Percentiles rank a stretch among this genome's conserved stretches.
Conservation (phyloP, 306 rosid genomes). For the Castanea sativa region DNA sequence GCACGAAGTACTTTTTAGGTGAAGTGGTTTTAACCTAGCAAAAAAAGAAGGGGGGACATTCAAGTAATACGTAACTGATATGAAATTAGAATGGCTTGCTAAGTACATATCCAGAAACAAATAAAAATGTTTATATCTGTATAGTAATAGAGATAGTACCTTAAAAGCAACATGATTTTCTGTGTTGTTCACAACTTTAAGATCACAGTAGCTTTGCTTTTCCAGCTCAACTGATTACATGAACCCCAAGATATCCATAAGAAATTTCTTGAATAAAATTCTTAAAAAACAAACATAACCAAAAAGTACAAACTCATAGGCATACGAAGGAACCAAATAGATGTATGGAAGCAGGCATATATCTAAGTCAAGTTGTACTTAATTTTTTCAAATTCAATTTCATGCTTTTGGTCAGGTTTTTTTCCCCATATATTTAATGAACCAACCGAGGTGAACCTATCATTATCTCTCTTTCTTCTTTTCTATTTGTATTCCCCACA, state of each 20-base stretch:
- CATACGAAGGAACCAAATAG: background rate
- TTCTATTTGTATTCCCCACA: background rate
- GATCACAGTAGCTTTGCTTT: slow-evolving; percentile 83
- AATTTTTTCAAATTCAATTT: background rate
- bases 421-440: background rate
- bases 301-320: background rate
- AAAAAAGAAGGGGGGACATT: slow-evolving; percentile 7
- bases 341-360: background rate
- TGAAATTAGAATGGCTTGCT: background rate
- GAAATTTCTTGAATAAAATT: background rate
- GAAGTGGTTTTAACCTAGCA: slow-evolving; percentile 98
- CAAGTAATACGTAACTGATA: slow-evolving; percentile 4
- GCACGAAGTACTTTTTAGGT: slow-evolving; percentile 93
- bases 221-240: slow-evolving; percentile 80
- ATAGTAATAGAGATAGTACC: slow-evolving; percentile 39
- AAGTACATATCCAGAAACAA: slow-evolving; percentile 2
- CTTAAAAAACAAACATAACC: background rate
- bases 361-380: background rate
- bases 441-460: background rate
- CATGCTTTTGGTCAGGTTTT: background rate
- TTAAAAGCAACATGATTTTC: slow-evolving; percentile 82
- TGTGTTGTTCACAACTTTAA: slow-evolving; percentile 74
- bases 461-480: background rate
- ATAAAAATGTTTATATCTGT: background rate
- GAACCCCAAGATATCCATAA: slow-evolving; percentile 21